phyloP scores from a whole-genome alignment of 148 eudicot genomes.

The Rhododendron williamsianum region DNA sequence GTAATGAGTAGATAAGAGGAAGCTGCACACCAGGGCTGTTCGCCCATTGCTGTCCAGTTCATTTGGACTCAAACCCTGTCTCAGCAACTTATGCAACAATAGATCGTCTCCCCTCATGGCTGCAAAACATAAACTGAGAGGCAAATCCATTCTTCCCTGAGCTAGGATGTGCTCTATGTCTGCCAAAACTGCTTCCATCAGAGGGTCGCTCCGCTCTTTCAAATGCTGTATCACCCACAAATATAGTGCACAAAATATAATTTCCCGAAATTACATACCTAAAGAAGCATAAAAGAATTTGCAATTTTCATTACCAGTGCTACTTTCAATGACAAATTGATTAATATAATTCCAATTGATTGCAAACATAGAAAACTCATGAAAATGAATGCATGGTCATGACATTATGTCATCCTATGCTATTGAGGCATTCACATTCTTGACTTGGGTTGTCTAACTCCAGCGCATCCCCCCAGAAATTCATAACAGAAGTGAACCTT shows the following conservation, averaged over 20 bases:
- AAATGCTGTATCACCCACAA: conserved; percentile 42
- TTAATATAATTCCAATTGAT: neutral
- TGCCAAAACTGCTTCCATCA: conserved; percentile 38
- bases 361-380: neutral
- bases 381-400: neutral
- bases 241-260: neutral
- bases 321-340: neutral
- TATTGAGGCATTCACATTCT: neutral
- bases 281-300: neutral
- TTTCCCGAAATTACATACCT: neutral
- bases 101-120: conserved; percentile 60
- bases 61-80: conserved; percentile 55
- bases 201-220: conserved; percentile 36
- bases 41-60: conserved; percentile 54
- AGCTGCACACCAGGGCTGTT: conserved; percentile 48
- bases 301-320: neutral
- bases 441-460: neutral
- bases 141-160: conserved; percentile 65
- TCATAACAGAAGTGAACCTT: neutral
- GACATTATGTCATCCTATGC: neutral
- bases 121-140: conserved; percentile 71
- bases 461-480: neutral
- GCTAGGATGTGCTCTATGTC: conserved; percentile 61
- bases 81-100: conserved; percentile 56
- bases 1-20: neutral